Percentiles rank a stretch among this genome's conserved stretches.
These are phyloP conservation scores for Mucor piriformis DNA, from an alignment of 371 early-diverging fungal genomes.

Conservation along the genomic window DNA sequence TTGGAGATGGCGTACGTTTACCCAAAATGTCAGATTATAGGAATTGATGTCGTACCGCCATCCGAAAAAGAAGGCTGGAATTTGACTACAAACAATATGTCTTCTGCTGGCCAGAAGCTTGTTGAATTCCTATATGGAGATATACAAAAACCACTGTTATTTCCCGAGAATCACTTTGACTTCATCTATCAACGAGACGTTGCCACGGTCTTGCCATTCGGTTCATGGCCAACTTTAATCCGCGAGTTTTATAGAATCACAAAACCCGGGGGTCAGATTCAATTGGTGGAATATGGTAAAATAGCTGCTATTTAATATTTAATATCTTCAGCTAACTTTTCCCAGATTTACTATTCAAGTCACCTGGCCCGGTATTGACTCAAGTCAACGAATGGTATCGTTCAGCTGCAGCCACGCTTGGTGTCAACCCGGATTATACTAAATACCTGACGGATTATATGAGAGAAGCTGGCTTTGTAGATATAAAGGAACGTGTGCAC, in stretches of 20 bases:
- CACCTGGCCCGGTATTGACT: constrained; percentile 40
- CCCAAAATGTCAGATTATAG: constrained; percentile 35
- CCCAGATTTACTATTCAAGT: constrained; percentile 36
- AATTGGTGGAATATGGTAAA: constrained; percentile 51
- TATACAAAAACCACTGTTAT: constrained; percentile 26
- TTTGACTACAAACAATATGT: neutral
- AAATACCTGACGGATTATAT: constrained; percentile 20
- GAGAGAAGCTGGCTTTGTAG: constrained; percentile 35
- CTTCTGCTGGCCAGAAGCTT: constrained; percentile 3
- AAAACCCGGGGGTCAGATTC: constrained; percentile 57
- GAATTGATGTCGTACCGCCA: constrained; percentile 37
- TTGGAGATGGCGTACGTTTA: constrained; percentile 61
- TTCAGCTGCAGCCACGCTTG: constrained; percentile 28
- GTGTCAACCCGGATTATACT: constrained; percentile 31
- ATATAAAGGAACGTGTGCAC: constrained; percentile 22
- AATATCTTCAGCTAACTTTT: neutral
- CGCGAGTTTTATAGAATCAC: constrained; percentile 46
- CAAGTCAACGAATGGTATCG: constrained; percentile 45
- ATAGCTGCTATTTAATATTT: neutral
- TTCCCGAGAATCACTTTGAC: constrained; percentile 59
- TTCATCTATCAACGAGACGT: constrained; percentile 64
- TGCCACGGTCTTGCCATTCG: constrained; percentile 41
- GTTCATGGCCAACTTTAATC: constrained; percentile 44
- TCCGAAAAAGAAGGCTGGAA: constrained; percentile 23
- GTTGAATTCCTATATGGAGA: constrained; percentile 36